Evolutionary conservation across 768 basidiomycete species (phyloP).

Genomic region (Chalciporus pseudorubinellus): DNA sequence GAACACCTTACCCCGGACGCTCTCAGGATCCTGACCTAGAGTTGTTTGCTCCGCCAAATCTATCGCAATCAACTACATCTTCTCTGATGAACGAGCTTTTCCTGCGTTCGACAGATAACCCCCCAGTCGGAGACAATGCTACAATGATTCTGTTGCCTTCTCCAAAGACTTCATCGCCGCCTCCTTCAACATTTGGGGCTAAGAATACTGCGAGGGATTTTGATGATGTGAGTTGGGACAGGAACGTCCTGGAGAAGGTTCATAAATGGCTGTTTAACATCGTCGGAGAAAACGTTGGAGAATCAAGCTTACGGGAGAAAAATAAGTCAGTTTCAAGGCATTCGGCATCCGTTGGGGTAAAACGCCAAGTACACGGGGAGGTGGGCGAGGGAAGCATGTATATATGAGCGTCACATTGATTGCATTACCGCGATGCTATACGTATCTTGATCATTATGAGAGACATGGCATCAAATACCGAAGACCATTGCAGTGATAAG

Average conservation of each 20-base stretch:
- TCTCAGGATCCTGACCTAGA: constrained; percentile 35
- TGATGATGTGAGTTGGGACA: constrained; percentile 37
- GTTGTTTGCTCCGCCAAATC: constrained; percentile 53
- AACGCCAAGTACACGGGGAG: constrained; percentile 20
- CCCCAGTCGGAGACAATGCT: neutral
- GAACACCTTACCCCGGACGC: neutral
- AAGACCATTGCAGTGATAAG: too few relatives aligned
- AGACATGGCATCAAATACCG: neutral
- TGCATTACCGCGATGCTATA: too few relatives aligned
- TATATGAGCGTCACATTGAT: constrained; percentile 30
- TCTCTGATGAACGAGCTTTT: constrained; percentile 40
- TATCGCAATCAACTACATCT: constrained; percentile 54
- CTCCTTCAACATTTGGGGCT: constrained; percentile 39
- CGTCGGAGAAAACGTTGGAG: constrained; percentile 24
- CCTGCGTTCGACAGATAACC: constrained; percentile 8
- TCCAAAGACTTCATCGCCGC: constrained; percentile 39
- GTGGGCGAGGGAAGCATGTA: constrained; percentile 54
- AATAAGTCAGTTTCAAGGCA: constrained; percentile 13
- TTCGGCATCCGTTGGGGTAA: constrained; percentile 1
- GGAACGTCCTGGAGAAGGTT: constrained; percentile 31
- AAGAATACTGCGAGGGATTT: constrained; percentile 24
- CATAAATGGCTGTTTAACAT: constrained; percentile 38
- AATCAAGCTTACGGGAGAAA: constrained; percentile 5
- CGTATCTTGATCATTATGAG: neutral
- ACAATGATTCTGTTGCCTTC: constrained; percentile 48